Conservation (phyloP, 371 early-diverging fungal genomes). For the Amoeboaphelidium protococcarum region DNA sequence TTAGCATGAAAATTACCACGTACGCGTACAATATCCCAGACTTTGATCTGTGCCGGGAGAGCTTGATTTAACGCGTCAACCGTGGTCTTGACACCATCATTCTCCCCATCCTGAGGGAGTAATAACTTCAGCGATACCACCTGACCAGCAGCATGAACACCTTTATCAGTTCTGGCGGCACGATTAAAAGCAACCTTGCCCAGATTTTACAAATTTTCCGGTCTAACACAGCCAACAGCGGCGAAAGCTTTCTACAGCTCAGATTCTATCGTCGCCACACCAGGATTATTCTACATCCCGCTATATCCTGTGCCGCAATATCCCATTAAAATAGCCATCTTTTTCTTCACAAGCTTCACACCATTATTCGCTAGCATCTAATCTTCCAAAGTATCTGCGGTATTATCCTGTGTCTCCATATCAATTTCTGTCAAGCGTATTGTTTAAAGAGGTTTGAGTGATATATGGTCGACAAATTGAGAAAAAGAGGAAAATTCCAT, state of each 20-base stretch:
- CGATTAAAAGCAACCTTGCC: constrained; percentile 52
- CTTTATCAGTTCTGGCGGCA: constrained; percentile 96
- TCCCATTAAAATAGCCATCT: constrained; percentile 61
- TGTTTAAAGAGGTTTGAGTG: no score
- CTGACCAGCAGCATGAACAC: constrained; percentile 95
- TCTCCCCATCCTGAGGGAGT: constrained; percentile 17
- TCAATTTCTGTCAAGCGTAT: no score
- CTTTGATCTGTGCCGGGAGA: constrained; percentile 50
- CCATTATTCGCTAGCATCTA: no score
- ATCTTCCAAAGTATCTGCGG: no score
- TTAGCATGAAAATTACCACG: constrained; percentile 71
- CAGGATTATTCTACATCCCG: constrained; percentile 75
- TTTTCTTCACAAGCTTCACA: constrained; percentile 34
- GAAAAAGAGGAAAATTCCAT: no score
- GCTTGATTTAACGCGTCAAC: constrained; percentile 40
- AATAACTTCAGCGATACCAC: constrained; percentile 59
- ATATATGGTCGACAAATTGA: no score
- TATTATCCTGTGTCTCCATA: no score
- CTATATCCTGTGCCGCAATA: constrained; percentile 84
- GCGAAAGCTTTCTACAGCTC: constrained; percentile 48
- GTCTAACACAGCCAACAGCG: constrained; percentile 39
- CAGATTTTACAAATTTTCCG: constrained; percentile 38
- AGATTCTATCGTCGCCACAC: constrained; percentile 43
- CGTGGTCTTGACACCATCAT: no score
- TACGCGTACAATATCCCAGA: constrained; percentile 50